These are phyloP conservation scores for Salvia hispanica DNA, from an alignment of 257 asterid species.

Conservation along the genomic window DNA sequence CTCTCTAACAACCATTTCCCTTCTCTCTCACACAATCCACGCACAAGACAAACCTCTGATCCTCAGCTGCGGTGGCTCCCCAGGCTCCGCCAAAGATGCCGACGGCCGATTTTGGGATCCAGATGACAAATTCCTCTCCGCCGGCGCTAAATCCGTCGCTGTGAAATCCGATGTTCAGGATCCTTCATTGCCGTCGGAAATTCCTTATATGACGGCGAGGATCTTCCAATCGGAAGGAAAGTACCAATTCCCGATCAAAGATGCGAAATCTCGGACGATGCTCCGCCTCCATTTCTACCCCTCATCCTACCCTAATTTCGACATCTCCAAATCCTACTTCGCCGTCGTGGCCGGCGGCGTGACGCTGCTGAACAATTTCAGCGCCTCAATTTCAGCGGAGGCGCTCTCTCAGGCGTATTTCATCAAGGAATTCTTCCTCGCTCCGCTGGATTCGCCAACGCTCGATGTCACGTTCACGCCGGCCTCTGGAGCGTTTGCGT, in stretches of 20 bases:
- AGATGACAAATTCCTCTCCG: conserved; percentile 47
- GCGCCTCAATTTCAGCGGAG: conserved; percentile 65
- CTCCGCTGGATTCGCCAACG: conserved; percentile 43
- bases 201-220: conserved; percentile 77
- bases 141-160: conserved; percentile 41
- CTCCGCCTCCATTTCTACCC: conserved; percentile 88
- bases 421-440: conserved; percentile 68
- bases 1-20: conserved; percentile 24
- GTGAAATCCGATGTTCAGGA: conserved; percentile 56
- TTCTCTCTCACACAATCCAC: conserved; percentile 16
- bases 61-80: conserved; percentile 57
- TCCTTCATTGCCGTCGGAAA: conserved; percentile 58
- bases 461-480: conserved; percentile 65
- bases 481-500: conserved; percentile 52
- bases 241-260: conserved; percentile 55
- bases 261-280: conserved; percentile 46
- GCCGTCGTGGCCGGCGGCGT: conserved; percentile 53
- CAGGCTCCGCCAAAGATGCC: conserved; percentile 46
- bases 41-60: conserved; percentile 35
- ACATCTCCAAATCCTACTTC: conserved; percentile 66
- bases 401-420: conserved; percentile 84
- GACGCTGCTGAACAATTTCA: conserved; percentile 67
- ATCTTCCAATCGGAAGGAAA: conserved; percentile 61
- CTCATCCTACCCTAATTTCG: conserved; percentile 58
- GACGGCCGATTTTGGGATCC: conserved; percentile 72